phyloP scores from a whole-genome alignment of 352 stramenopile species.

The Globisporangium perplexum region DNA sequence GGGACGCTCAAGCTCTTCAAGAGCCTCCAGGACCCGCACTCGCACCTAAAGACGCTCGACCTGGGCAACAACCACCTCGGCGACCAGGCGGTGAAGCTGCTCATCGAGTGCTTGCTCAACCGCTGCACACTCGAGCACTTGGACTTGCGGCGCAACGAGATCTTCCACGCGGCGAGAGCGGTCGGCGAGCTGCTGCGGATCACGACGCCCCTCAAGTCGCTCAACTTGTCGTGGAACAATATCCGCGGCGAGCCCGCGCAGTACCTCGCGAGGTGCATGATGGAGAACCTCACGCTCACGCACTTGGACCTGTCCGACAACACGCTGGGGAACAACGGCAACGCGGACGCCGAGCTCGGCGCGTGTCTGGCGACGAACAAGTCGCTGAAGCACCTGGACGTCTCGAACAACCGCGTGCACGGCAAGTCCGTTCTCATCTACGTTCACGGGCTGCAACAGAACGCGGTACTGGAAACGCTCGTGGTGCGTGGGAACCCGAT shows the following conservation, averaged over 20 bases:
- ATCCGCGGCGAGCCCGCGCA: conserved; percentile 61
- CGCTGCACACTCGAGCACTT: conserved; percentile 61
- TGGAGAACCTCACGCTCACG: conserved; percentile 63
- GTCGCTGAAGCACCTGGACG: conserved; percentile 46
- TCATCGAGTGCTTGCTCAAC: conserved; percentile 63
- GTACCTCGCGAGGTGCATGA: conserved; percentile 58
- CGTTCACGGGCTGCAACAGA: conserved; percentile 56
- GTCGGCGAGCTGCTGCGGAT: conserved; percentile 60
- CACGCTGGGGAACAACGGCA: conserved; percentile 61
- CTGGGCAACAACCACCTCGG: conserved; percentile 70
- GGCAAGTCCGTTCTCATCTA: conserved; percentile 56
- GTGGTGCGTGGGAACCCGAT: conserved; percentile 67
- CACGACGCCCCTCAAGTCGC: conserved; percentile 41
- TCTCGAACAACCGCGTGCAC: conserved; percentile 68
- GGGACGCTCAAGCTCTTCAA: conserved; percentile 50
- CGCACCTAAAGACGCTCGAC: conserved; percentile 57
- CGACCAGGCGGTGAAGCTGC: conserved; percentile 43
- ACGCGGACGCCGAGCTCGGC: conserved; percentile 54
- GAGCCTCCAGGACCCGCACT: conserved; percentile 42
- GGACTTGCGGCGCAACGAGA: conserved; percentile 55
- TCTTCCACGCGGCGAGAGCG: conserved; percentile 51
- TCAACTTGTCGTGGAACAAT: conserved; percentile 77
- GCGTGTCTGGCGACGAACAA: conserved; percentile 62
- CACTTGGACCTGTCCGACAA: conserved; percentile 68
- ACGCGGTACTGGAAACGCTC: conserved; percentile 41